These are phyloP conservation scores for Pythium brachiatum DNA, from an alignment of 352 stramenopile species.

Conservation along the genomic window DNA sequence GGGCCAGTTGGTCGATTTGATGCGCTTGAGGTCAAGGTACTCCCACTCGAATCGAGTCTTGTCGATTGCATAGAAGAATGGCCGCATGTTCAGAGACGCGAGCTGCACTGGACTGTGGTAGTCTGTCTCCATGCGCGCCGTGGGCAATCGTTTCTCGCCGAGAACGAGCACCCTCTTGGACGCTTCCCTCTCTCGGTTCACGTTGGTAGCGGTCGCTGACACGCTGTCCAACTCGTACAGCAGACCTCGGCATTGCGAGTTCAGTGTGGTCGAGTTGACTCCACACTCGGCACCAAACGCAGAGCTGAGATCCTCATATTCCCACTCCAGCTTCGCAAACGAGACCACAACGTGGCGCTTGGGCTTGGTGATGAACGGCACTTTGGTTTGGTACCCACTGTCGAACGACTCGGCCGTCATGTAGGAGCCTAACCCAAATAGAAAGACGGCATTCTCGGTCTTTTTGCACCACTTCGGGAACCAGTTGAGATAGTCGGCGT, in stretches of 20 bases:
- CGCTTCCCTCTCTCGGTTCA: not conserved
- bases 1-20: slow-evolving; percentile 8
- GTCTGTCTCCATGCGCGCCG: not conserved
- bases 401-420: slow-evolving; percentile 29
- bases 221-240: slow-evolving; percentile 5
- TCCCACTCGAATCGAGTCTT: slow-evolving; percentile 27
- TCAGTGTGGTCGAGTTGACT: not conserved
- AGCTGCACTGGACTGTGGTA: slow-evolving; percentile 26
- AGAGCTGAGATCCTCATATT: not conserved
- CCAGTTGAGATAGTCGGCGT: slow-evolving; percentile 32
- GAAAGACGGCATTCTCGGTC: slow-evolving; percentile 28
- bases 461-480: slow-evolving; percentile 32
- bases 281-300: slow-evolving; percentile 8
- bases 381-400: slow-evolving; percentile 6
- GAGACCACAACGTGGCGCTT: slow-evolving; percentile 10
- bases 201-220: slow-evolving; percentile 3
- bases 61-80: slow-evolving; percentile 19
- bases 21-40: slow-evolving; percentile 21
- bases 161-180: slow-evolving; percentile 6
- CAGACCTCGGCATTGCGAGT: slow-evolving; percentile 3
- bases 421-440: slow-evolving; percentile 43
- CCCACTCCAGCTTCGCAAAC: slow-evolving; percentile 21
- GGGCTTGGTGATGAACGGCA: slow-evolving; percentile 25
- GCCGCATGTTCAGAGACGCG: slow-evolving; percentile 21
- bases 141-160: slow-evolving; percentile 5